Conservation (phyloP, 768 basidiomycete species). For the Filobasidium floriforme region DNA sequence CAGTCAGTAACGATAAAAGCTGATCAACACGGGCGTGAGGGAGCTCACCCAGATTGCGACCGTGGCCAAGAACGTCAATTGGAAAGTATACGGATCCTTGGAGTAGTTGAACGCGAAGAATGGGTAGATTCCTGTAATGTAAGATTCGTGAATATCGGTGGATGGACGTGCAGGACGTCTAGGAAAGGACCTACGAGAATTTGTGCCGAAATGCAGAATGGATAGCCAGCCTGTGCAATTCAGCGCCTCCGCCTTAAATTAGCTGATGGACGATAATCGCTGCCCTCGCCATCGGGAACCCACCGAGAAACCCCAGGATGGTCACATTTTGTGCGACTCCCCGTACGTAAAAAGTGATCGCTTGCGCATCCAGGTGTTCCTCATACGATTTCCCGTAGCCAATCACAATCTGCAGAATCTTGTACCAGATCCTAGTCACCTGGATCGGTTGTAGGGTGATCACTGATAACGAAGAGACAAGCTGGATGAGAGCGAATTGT, state of each 20-base stretch:
- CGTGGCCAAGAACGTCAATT: conserved; percentile 46
- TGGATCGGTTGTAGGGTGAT: conserved; percentile 47
- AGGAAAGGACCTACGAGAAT: conserved; percentile 33
- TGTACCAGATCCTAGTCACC: conserved; percentile 45
- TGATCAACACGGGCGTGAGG: neutral
- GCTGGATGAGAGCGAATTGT: conserved; percentile 45
- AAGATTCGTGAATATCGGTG: neutral
- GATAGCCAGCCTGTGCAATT: conserved; percentile 43
- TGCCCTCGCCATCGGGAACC: conserved; percentile 9
- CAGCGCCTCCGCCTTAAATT: conserved; percentile 15
- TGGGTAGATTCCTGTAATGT: conserved; percentile 43
- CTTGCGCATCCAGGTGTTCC: conserved; percentile 45
- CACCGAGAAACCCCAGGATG: conserved; percentile 37
- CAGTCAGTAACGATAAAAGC: neutral
- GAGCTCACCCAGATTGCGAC: conserved; percentile 44
- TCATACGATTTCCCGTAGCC: conserved; percentile 45
- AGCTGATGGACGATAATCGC: conserved; percentile 14
- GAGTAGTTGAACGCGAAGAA: conserved; percentile 47
- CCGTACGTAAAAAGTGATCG: conserved; percentile 45
- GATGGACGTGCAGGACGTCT: neutral
- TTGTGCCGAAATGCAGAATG: conserved; percentile 48
- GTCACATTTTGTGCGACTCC: conserved; percentile 49
- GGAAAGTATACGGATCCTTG: conserved; percentile 48
- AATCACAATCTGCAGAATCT: conserved; percentile 38
- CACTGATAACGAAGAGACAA: conserved; percentile 44